Evolutionary conservation across 192 early-diverging fungal species (phyloP), one percentile per base, ranked within the genome.

Genomic region (Haplosporangium gracile): DNA sequence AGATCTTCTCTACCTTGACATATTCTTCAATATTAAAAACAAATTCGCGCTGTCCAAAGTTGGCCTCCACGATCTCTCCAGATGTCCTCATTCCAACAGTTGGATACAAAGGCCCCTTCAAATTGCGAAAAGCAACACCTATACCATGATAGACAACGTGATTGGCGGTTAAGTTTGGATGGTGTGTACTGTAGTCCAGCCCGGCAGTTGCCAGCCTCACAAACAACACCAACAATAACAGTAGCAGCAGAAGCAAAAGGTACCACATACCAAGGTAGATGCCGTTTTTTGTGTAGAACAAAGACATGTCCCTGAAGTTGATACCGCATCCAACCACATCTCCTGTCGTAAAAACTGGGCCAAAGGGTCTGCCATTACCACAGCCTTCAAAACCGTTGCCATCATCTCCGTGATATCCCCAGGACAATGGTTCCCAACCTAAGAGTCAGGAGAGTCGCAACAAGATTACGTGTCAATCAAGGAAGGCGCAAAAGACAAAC

Each of bases 321-420:
- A 99, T 88, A 11, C 97, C 93, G 82, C 98, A 99, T 20, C 99
- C 99, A 77, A 99, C 94, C 2, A 94, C 92, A 88, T 99, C 99
- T n/a, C 96, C 96, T 4, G 96, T 99, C 13, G 94, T 94, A 77
- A 95, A 99, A 20, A 88, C 91, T 11, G 98, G 99, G 5, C 99
- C 99, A 82, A 95, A 99, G 18, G 89, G 79, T 42, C 91, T 85
- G 24, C 98, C 97, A 26, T 90, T 95, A 15, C 95, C 95, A 5
- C 93, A 92, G 51, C 94, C 93, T 73, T 90, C 89, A 82, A 98
- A 99, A 43, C 89, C 84, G 68, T 98, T 90, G 34, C 99, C 99
- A 88, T 99, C 97, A 85, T 98, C 97, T 63, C 97, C 98, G 88
- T 99, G 98, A 89, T 99, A 99, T 13, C 98, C 98, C 94, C 95